Evolutionary conservation across 306 rosid species (phyloP), one percentile per base, ranked within the genome.

Genomic region (Prinsepia uniflora): DNA sequence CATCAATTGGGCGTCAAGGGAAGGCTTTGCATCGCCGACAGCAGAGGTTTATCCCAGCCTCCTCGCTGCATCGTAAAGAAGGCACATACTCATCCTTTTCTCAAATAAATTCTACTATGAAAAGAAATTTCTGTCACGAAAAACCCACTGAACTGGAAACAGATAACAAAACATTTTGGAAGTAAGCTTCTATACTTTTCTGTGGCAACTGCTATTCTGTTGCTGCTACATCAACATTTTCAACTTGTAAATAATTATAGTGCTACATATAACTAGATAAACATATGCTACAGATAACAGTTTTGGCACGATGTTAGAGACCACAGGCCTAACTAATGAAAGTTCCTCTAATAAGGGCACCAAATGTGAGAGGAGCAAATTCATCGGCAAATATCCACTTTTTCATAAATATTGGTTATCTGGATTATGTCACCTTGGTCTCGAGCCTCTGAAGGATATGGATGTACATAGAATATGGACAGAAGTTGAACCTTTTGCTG

Each of bases 1-100:
- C 89, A 65, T 90, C 96, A 61, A 84, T 94, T 83, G 96, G 98
- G 60, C 97, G 95, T 54, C 96, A 89, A 79, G 97, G 98, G 80
- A 94, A 94, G 87, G 90, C 97, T 81, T 85, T 94, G 81, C 95
- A 92, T 36, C 87, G 90, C 67, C 81, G 75, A 75, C 86, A 86
- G 67, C 87, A 76, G 60, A 84, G 81, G 78, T 86, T 68, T 65
- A 48, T 41, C 60, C 46, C 61, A 14, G 77, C 78, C 76, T 80
- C 89, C 65, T 71, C 24, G 39, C 65, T 57, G 73, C 72, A 70
- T 68, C 79, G 60, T 63, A 82, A 86, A 82, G 83, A 74, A 75
- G 70, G 58, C 45, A 18, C 62, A 36, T 66, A 61, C 71, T 56
- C 74, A 64, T 53, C 75, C 45, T 63, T 63, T 22, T 42, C 58